Evolutionary conservation across 1,139 yeast species (phyloP).

Genomic region (Ogataea hybrid): DNA sequence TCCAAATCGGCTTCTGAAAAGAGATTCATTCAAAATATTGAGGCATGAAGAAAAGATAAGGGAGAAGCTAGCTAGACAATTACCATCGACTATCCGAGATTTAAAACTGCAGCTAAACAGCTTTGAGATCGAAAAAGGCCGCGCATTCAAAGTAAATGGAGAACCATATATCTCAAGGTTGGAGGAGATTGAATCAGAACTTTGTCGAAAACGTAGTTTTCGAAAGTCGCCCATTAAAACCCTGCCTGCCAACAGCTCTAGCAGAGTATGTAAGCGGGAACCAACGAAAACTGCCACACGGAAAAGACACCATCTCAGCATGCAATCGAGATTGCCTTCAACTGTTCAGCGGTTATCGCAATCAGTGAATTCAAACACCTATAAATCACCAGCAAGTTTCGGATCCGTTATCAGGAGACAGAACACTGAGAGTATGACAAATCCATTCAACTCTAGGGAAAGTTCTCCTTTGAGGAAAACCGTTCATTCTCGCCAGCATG

Average conservation of each 20-base stretch:
- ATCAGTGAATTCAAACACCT: background rate
- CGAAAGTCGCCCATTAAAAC: constrained; percentile 14
- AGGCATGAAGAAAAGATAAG: constrained; percentile 78
- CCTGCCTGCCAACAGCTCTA: background rate
- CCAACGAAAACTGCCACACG: background rate
- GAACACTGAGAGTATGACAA: constrained; percentile 11
- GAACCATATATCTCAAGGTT: constrained; percentile 39
- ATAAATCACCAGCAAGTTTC: constrained; percentile 3
- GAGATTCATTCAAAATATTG: constrained; percentile 76
- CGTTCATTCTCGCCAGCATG: background rate
- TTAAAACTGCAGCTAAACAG: constrained; percentile 46
- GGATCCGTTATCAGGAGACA: constrained; percentile 17
- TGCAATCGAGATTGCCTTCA: too few species aligned
- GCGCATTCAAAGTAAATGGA: constrained; percentile 45
- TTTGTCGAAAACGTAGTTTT: constrained; percentile 8
- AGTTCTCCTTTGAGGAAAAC: constrained; percentile 18
- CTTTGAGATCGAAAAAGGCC: constrained; percentile 44
- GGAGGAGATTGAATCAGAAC: constrained; percentile 17
- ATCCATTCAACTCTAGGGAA: constrained; percentile 24
- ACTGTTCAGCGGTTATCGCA: too few species aligned
- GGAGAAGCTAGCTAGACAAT: constrained; percentile 58
- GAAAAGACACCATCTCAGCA: too few species aligned
- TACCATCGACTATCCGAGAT: constrained; percentile 61
- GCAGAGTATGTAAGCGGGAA: background rate
- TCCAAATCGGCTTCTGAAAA: constrained; percentile 71